Percentiles rank a stretch among this genome's conserved stretches.
Evolutionary conservation across 768 basidiomycete species (phyloP).

Genomic region (Astraeus odoratus): DNA sequence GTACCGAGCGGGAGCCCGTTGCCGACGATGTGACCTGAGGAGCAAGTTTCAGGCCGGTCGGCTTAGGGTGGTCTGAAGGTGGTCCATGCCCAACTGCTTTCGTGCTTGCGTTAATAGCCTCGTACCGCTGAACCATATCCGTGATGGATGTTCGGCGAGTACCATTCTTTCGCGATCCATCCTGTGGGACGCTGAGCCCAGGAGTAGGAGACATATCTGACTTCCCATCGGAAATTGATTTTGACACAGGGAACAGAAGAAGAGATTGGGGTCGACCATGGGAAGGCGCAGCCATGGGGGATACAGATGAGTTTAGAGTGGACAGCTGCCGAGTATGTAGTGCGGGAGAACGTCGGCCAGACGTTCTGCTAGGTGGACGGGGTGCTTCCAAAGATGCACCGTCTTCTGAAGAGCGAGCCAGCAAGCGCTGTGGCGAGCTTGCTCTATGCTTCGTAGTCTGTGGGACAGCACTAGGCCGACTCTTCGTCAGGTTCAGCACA

Average conservation of each 20-base stretch:
- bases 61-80: constrained; percentile 27
- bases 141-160: constrained; percentile 71
- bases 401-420: constrained; percentile 8
- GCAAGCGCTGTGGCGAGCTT: constrained; percentile 21
- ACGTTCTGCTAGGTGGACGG: constrained; percentile 25
- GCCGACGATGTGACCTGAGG: constrained; percentile 8
- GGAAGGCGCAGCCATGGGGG: constrained; percentile 23
- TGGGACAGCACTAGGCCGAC: constrained; percentile 14
- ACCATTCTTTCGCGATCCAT: constrained; percentile 32
- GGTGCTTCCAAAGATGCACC: constrained; percentile 9
- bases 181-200: constrained; percentile 41
- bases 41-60: constrained; percentile 18
- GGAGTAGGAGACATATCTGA: constrained; percentile 26
- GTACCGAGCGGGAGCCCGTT: constrained; percentile 17
- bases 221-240: constrained; percentile 35
- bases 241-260: constrained; percentile 54
- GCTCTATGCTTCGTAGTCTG: constrained; percentile 15
- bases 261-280: constrained; percentile 74
- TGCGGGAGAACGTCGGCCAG: constrained; percentile 20
- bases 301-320: constrained; percentile 15
- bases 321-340: constrained; percentile 28
- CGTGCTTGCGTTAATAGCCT: constrained; percentile 47
- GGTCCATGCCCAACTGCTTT: constrained; percentile 25
- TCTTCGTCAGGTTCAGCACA: constrained; percentile 13
- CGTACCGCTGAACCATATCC: constrained; percentile 80